Conservation (phyloP, 805 yeast species). For the Teunomyces atbi region DNA sequence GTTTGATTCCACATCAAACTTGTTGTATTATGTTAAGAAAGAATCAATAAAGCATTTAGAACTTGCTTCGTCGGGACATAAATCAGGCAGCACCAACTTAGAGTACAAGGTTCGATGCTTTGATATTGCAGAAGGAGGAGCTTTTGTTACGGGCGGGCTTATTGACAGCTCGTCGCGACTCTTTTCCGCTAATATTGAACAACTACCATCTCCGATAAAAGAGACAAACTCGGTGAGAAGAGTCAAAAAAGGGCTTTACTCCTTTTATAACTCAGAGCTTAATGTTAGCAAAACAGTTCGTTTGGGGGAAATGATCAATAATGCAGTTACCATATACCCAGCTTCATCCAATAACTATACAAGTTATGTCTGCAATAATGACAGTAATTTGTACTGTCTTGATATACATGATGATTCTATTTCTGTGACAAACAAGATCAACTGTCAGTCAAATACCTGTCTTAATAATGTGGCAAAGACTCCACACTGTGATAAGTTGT, state of each 20-base stretch:
- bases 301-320: slow-evolving; percentile 81
- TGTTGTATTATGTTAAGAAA: slow-evolving; percentile 58
- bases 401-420: slow-evolving; percentile 50
- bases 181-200: slow-evolving; percentile 22
- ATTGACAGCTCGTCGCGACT: slow-evolving; percentile 39
- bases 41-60: slow-evolving; percentile 40
- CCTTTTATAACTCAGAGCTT: slow-evolving; percentile 52
- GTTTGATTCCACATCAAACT: slow-evolving; percentile 41
- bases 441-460: slow-evolving; percentile 56
- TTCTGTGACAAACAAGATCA: slow-evolving; percentile 40
- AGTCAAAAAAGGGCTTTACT: slow-evolving; percentile 56
- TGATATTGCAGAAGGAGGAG: slow-evolving; percentile 50
- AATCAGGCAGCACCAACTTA: slow-evolving; percentile 39
- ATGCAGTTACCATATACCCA: slow-evolving; percentile 62
- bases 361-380: slow-evolving; percentile 81
- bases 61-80: neutral
- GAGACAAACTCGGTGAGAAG: neutral
- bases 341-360: slow-evolving; percentile 40
- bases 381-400: slow-evolving; percentile 63
- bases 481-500: slow-evolving; percentile 36
- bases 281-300: slow-evolving; percentile 49
- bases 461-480: slow-evolving; percentile 72
- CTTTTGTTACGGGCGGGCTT: slow-evolving; percentile 49
- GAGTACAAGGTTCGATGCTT: slow-evolving; percentile 73
- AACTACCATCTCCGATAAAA: slow-evolving; percentile 13